A percentile compares a stretch with the other conserved stretches of the same genome.
Evolutionary conservation across 164 flowering plant genomes (phyloP).

Genomic region (Protea cynaroides): DNA sequence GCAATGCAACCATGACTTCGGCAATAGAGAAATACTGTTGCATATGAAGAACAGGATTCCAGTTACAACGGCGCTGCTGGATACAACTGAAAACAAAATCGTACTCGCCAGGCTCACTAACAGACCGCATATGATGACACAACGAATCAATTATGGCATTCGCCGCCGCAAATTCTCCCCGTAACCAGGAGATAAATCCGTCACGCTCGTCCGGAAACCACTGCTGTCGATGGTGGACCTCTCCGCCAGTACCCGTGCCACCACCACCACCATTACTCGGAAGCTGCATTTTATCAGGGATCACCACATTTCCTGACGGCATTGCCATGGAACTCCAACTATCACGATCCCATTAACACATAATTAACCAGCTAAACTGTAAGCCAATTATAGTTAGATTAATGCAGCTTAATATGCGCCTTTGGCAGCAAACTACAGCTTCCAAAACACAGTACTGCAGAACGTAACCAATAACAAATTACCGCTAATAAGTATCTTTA

Average conservation of each 20-base stretch:
- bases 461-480: too few relatives aligned
- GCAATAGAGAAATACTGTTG: conserved; percentile 78
- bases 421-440: not conserved
- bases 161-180: conserved; percentile 84
- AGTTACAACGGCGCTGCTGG: conserved; percentile 73
- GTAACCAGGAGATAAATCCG: conserved; percentile 66
- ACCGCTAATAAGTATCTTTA: not conserved
- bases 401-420: not conserved
- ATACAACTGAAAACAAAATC: conserved; percentile 48
- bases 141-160: conserved; percentile 79
- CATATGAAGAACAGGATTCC: conserved; percentile 79
- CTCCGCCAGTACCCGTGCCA: conserved; percentile 16
- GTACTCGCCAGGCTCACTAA: conserved; percentile 74
- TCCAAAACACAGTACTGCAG: not conserved
- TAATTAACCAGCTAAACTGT: not conserved
- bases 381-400: not conserved
- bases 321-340: conserved; percentile 45
- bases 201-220: conserved; percentile 79
- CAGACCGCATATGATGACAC: conserved; percentile 54
- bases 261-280: conserved; percentile 25
- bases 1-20: conserved; percentile 52
- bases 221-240: conserved; percentile 43
- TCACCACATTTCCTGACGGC: conserved; percentile 62
- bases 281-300: conserved; percentile 56
- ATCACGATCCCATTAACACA: conserved; percentile 9